Evolutionary conservation across 1,139 yeast species (phyloP).

Genomic region (Spathaspora sp.): DNA sequence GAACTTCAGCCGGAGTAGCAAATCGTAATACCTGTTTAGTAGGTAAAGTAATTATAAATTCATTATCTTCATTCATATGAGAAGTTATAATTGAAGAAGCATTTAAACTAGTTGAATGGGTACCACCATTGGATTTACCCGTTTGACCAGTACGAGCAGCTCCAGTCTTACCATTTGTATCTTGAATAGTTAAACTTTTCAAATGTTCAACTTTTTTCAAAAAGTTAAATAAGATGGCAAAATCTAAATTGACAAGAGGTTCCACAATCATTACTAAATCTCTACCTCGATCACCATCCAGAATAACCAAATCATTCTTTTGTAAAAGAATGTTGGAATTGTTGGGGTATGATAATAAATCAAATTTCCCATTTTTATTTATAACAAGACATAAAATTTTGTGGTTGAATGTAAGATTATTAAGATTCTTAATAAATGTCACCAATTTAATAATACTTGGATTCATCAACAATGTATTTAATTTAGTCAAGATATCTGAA

Average conservation of each 20-base stretch:
- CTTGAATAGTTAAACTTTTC: constrained; percentile 61
- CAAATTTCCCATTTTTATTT: constrained; percentile 59
- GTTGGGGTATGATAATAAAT: constrained; percentile 43
- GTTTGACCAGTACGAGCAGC: constrained; percentile 11
- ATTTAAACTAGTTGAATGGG: constrained; percentile 37
- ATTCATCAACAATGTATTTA: constrained; percentile 30
- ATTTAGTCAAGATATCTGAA: constrained; percentile 32
- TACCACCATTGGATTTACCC: constrained; percentile 30
- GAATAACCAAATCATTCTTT: constrained; percentile 45
- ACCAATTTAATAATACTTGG: constrained; percentile 36
- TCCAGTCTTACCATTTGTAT: constrained; percentile 16
- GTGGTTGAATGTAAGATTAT: constrained; percentile 43
- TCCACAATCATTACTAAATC: constrained; percentile 51
- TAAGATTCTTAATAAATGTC: constrained; percentile 42
- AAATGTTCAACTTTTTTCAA: constrained; percentile 75
- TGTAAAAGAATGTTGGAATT: constrained; percentile 54
- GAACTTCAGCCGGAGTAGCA: constrained; percentile 49
- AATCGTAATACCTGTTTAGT: constrained; percentile 50
- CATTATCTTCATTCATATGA: constrained; percentile 45
- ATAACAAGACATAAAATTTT: constrained; percentile 48
- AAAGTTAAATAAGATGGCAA: constrained; percentile 77
- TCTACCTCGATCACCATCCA: constrained; percentile 53
- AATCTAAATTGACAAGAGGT: constrained; percentile 42
- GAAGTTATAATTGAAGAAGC: constrained; percentile 42
- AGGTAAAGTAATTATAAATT: constrained; percentile 47